Base-by-base conservation (phyloP, 305 asterid genomes). In the Solanum hybrid region DNA sequence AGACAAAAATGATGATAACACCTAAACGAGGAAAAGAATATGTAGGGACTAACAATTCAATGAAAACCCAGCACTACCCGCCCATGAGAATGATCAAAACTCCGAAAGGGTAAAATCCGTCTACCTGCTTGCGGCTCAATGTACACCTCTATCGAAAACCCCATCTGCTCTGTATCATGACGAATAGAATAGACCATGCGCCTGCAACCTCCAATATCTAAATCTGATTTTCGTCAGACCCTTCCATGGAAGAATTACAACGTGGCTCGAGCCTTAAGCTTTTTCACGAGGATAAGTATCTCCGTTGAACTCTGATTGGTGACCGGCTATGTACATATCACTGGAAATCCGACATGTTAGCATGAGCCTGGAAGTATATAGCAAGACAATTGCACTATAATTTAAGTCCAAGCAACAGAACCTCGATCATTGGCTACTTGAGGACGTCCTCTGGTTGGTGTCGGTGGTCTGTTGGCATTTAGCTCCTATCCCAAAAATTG, bases 381-480 rank as follows among this genome's bases (percentile, higher is more conserved):
- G 89, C 77, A 92, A 91, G 93, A 92, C 93, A 93, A 94, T 92
- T 93, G 93, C 82, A 91, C 35, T 78, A 92, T 92, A 93, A 92
- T 90, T 95, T 96, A 98, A 93, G 95, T 94, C 98, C 98, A 98
- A 90, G 99, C 96, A 86, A 95, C 97, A 93, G 99, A 98, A 94
- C 98, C 99, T 95, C 98, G 96, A 87, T 98, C 99, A 78, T 91
- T 95, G 77, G 97, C 93, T 78, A 93, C 98, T 96, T 95, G 99
- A 71, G 99, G 99, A 64, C 99, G 99, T 24, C 99, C 99, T 93
- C 99, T 95, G 26, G 99, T 98, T 8, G 99, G 99, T 22, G 99
- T 98, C 2, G 99, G 96, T 61, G 99, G 99, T 82, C 99, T 93
- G 95, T 98, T 98, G 22, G 98, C 99, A 91, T 98, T 98, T 77